These are phyloP conservation scores for Mortierella sp. DNA, from an alignment of 371 early-diverging fungal genomes.

Conservation along the genomic window DNA sequence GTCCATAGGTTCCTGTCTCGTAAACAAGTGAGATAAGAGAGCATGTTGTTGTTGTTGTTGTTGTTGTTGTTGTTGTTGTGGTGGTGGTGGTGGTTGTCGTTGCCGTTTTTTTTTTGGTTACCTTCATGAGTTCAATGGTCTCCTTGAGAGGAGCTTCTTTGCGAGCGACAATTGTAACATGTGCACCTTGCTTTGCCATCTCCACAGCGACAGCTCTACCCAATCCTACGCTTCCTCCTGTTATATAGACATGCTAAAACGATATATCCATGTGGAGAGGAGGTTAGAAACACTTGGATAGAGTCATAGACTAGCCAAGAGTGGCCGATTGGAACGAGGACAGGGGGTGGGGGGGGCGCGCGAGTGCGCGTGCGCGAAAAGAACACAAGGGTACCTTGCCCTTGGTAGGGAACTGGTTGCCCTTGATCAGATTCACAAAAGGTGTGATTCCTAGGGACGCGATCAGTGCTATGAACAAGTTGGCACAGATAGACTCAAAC, in stretches of 20 bases:
- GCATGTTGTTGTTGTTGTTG: too few relatives aligned
- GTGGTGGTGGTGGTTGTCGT: not conserved
- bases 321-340: too few relatives aligned
- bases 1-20: too few relatives aligned
- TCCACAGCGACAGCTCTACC: constrained; percentile 86
- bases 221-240: constrained; percentile 94
- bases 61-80: not conserved
- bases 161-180: constrained; percentile 92
- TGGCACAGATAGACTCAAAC: constrained; percentile 48
- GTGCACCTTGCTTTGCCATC: constrained; percentile 79
- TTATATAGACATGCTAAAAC: constrained; percentile 85
- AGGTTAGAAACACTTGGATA: too few relatives aligned
- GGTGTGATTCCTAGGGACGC: constrained; percentile 18
- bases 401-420: constrained; percentile 35
- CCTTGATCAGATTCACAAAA: constrained; percentile 23
- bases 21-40: too few relatives aligned
- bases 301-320: too few relatives aligned
- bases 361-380: too few relatives aligned
- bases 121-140: constrained; percentile 69
- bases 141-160: constrained; percentile 64
- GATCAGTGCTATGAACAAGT: constrained; percentile 31
- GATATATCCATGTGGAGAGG: too few relatives aligned
- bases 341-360: too few relatives aligned
- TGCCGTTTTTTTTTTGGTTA: constrained; percentile 11
- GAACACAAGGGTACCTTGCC: too few relatives aligned